phyloP scores from a whole-genome alignment of 345 rosid genomes.

The Chamaenerion angustifolium region DNA sequence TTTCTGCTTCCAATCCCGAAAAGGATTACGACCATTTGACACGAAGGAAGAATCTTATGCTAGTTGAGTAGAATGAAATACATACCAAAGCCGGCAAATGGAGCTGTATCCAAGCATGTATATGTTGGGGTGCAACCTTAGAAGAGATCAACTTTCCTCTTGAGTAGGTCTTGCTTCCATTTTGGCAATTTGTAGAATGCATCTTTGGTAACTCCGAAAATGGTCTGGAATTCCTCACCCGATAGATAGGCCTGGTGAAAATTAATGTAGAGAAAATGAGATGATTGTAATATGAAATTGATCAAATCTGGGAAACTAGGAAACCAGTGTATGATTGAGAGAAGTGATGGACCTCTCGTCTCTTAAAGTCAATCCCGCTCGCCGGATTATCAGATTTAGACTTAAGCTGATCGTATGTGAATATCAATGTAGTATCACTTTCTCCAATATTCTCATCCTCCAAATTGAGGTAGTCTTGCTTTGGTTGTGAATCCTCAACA shows the following conservation, averaged over 20 bases:
- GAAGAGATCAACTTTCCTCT: slow-evolving; percentile 73
- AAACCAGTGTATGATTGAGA: not conserved
- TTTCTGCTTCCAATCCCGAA: too few relatives aligned
- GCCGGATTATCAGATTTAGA: slow-evolving; percentile 76
- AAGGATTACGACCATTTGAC: too few relatives aligned
- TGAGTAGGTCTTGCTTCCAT: slow-evolving; percentile 95
- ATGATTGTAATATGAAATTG: not conserved
- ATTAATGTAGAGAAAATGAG: not conserved
- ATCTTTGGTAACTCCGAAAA: slow-evolving; percentile 67
- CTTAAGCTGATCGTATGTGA: slow-evolving; percentile 73
- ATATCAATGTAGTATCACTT: slow-evolving; percentile 22
- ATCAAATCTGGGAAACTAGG: not conserved
- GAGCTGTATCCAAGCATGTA: not conserved
- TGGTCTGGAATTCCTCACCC: slow-evolving; percentile 59
- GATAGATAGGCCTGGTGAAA: slow-evolving; percentile 61
- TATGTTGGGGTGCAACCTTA: slow-evolving; percentile 14
- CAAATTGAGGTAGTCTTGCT: slow-evolving; percentile 18
- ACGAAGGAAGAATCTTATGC: too few relatives aligned
- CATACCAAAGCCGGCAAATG: not conserved
- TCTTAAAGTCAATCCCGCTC: slow-evolving; percentile 73
- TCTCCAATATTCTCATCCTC: slow-evolving; percentile 25
- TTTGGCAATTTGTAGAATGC: slow-evolving; percentile 72
- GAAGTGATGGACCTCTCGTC: slow-evolving; percentile 70
- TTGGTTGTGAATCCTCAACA: slow-evolving; percentile 7
- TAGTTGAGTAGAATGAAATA: too few relatives aligned